Evolutionary conservation across 1,284 basidiomycete species (phyloP).

Genomic region (Entoloma clypeatum): DNA sequence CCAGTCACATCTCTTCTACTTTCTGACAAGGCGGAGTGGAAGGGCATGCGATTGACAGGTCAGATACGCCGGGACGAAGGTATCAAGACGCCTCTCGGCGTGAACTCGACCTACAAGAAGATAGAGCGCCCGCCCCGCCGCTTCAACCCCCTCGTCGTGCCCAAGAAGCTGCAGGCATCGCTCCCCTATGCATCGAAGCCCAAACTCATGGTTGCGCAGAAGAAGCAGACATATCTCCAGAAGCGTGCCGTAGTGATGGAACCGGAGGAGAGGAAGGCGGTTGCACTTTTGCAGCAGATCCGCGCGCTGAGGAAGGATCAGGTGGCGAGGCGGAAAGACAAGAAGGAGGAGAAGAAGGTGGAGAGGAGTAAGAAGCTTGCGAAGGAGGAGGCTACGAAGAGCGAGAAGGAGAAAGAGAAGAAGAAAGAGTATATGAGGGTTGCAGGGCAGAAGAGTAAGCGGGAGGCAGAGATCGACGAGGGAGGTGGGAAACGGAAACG

Average conservation of each 20-base stretch:
- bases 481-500: slow-evolving; percentile 51
- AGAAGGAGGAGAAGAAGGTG: slow-evolving; percentile 72
- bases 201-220: slow-evolving; percentile 75
- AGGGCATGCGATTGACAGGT: slow-evolving; percentile 95
- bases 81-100: slow-evolving; percentile 76
- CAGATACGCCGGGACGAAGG: slow-evolving; percentile 84
- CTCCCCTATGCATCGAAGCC: slow-evolving; percentile 94
- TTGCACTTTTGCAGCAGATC: slow-evolving; percentile 94
- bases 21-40: slow-evolving; percentile 76
- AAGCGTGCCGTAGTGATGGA: slow-evolving; percentile 94
- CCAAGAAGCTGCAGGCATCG: slow-evolving; percentile 84
- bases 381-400: slow-evolving; percentile 65
- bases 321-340: slow-evolving; percentile 71
- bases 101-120: slow-evolving; percentile 87
- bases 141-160: slow-evolving; percentile 90
- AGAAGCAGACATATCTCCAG: slow-evolving; percentile 79
- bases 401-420: slow-evolving; percentile 76
- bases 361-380: slow-evolving; percentile 65
- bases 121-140: slow-evolving; percentile 78
- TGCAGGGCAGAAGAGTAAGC: slow-evolving; percentile 70
- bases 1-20: slow-evolving; percentile 91
- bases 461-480: slow-evolving; percentile 56
- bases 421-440: slow-evolving; percentile 74
- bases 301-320: slow-evolving; percentile 90
- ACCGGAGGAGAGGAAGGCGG: slow-evolving; percentile 89